Evolutionary conservation across 164 flowering plant species (phyloP).

Genomic region (Vitis labrusca): DNA sequence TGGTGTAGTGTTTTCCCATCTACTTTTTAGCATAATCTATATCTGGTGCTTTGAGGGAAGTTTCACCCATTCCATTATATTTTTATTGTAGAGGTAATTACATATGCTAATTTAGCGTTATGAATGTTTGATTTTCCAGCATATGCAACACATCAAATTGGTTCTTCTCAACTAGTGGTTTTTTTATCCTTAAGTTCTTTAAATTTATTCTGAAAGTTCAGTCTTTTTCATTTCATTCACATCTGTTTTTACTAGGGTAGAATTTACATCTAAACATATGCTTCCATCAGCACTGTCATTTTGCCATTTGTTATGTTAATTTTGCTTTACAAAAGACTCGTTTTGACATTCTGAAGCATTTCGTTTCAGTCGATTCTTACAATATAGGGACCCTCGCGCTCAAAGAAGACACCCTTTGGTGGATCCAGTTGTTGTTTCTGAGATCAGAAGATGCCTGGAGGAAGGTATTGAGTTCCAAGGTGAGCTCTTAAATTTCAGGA

Average conservation of each 20-base stretch:
- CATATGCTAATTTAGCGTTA: too few relatives aligned
- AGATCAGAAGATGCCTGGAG: slow-evolving; percentile 76
- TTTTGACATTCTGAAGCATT: slow-evolving; percentile 2
- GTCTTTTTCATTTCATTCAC: neutral
- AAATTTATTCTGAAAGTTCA: neutral
- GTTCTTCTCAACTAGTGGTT: neutral
- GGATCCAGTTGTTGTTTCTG: slow-evolving; percentile 82
- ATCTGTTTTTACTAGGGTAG: neutral
- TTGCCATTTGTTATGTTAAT: neutral
- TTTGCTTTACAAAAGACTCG: neutral
- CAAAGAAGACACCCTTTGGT: slow-evolving; percentile 87
- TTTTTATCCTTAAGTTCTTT: neutral
- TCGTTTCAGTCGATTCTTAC: slow-evolving; percentile 72
- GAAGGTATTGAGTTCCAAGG: slow-evolving; percentile 80
- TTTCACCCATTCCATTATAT: too few relatives aligned
- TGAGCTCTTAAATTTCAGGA: slow-evolving; percentile 78
- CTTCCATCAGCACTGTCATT: neutral
- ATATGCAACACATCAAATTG: neutral
- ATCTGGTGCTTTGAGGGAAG: too few relatives aligned
- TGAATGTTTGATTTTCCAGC: neutral
- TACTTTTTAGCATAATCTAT: too few relatives aligned
- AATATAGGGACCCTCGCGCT: slow-evolving; percentile 72
- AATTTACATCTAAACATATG: neutral
- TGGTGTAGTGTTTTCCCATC: too few relatives aligned
- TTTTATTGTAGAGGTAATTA: too few relatives aligned